A percentile compares a stretch with the other conserved stretches of the same genome.
Evolutionary conservation across 1,284 basidiomycete species (phyloP).

Genomic region (Moniliophthora roreri): DNA sequence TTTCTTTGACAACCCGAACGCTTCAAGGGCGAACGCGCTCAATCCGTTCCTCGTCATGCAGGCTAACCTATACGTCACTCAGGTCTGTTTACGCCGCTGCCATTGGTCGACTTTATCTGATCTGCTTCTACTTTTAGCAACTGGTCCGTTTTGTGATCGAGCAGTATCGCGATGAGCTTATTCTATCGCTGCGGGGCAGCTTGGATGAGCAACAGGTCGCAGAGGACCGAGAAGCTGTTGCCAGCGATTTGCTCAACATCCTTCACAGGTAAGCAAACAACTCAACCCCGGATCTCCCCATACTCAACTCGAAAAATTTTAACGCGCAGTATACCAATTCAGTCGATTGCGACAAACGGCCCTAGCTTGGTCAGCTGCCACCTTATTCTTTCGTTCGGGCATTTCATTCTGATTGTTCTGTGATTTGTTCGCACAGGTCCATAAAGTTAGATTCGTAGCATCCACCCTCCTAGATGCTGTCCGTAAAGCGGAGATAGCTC

Average conservation of each 20-base stretch:
- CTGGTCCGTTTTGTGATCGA: conserved; percentile 87
- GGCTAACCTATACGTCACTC: conserved; percentile 85
- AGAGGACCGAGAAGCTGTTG: conserved; percentile 72
- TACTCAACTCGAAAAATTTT: background rate
- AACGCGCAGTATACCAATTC: conserved; percentile 74
- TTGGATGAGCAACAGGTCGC: conserved; percentile 65
- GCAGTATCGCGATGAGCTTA: conserved; percentile 83
- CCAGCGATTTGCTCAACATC: conserved; percentile 79
- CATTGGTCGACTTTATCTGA: conserved; percentile 11
- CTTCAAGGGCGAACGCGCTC: conserved; percentile 76
- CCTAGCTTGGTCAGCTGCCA: conserved; percentile 62
- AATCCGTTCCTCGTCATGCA: conserved; percentile 90
- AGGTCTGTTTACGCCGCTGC: conserved; percentile 45
- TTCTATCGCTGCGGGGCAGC: conserved; percentile 62
- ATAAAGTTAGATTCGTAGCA: conserved; percentile 88
- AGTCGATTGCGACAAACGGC: conserved; percentile 87
- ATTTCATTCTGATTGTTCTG: background rate
- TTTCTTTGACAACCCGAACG: conserved; percentile 87
- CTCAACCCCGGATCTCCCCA: background rate
- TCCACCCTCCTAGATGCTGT: conserved; percentile 87
- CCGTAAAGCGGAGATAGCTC: conserved; percentile 73
- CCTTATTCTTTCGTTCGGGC: background rate
- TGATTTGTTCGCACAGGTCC: conserved; percentile 44
- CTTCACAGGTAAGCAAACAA: conserved; percentile 59
- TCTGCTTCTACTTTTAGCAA: conserved; percentile 54